Evolutionary conservation across 345 rosid species (phyloP).

Genomic region (Dipteronia dyeriana): DNA sequence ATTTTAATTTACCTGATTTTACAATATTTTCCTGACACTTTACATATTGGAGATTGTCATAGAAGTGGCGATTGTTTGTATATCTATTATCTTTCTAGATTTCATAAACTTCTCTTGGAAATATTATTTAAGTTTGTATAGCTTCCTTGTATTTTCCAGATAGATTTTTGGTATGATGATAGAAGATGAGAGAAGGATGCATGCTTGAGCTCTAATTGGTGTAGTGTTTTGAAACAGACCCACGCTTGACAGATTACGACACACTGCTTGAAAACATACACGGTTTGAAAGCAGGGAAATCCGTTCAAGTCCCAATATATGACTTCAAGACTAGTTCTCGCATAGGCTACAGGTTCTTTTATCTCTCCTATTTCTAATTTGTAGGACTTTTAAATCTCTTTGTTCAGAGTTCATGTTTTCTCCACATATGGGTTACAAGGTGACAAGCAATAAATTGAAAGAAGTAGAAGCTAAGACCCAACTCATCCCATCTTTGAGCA

Average conservation of each 20-base stretch:
- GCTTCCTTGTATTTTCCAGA: slow-evolving; percentile 20
- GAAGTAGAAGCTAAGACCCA: not conserved
- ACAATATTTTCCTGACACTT: not conserved
- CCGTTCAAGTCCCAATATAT: slow-evolving; percentile 86
- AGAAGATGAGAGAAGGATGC: slow-evolving; percentile 13
- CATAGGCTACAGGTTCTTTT: slow-evolving; percentile 71
- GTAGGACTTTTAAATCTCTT: slow-evolving; percentile 9
- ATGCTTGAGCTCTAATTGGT: slow-evolving; percentile 33
- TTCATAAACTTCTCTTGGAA: not conserved
- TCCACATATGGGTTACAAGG: not conserved
- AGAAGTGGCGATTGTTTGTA: not conserved
- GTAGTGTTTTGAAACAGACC: slow-evolving; percentile 62
- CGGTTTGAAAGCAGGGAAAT: slow-evolving; percentile 80
- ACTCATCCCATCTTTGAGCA: too few species aligned
- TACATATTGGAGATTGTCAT: not conserved
- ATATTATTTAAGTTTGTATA: slow-evolving; percentile 12
- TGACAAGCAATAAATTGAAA: not conserved
- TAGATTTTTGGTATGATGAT: slow-evolving; percentile 10
- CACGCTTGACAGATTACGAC: slow-evolving; percentile 91
- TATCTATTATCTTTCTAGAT: not conserved
- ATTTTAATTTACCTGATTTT: not conserved
- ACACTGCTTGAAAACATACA: slow-evolving; percentile 85
- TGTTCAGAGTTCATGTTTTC: slow-evolving; percentile 8
- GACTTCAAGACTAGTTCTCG: slow-evolving; percentile 97
- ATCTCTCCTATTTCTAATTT: slow-evolving; percentile 15